phyloP scores from a whole-genome alignment of 805 yeast species.

The Cyberlindnera bimundalis region DNA sequence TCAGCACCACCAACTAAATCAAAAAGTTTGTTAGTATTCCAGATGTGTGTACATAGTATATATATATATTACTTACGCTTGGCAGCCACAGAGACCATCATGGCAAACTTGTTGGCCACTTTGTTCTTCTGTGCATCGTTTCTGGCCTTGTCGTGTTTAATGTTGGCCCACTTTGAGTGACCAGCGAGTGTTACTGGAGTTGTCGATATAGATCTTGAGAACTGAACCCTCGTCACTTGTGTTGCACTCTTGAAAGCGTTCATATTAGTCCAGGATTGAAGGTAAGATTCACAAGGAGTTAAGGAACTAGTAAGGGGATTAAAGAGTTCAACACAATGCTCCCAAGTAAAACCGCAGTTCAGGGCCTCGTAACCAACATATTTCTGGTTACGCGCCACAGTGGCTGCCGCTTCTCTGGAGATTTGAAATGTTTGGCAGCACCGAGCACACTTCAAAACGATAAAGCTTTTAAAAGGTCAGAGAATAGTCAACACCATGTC shows the following conservation, averaged over 20 bases:
- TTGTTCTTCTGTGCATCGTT: conserved; percentile 79
- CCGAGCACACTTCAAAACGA: neutral
- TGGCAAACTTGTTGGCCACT: conserved; percentile 66
- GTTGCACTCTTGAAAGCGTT: neutral
- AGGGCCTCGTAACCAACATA: neutral
- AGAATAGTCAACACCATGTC: neutral
- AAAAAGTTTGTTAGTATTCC: neutral
- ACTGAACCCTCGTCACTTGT: conserved; percentile 1
- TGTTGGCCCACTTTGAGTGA: conserved; percentile 94
- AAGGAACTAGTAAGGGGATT: too few species aligned
- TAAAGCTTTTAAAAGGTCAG: neutral
- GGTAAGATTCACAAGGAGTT: too few species aligned
- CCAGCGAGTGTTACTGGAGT: conserved; percentile 41
- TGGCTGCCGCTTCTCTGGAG: neutral
- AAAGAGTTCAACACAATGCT: too few species aligned
- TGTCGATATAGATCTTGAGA: conserved; percentile 9
- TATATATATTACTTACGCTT: conserved; percentile 32
- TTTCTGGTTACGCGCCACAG: neutral
- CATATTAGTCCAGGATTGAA: too few species aligned
- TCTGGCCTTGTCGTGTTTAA: conserved; percentile 90
- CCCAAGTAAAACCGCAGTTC: too few species aligned
- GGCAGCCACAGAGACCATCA: conserved; percentile 71
- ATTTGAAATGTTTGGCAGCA: neutral
- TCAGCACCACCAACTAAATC: conserved; percentile 61
- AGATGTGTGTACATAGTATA: too few species aligned